Base-by-base conservation (phyloP, 2,329 filamentous ascomycete genomes). In the Colletotrichum sp. region DNA sequence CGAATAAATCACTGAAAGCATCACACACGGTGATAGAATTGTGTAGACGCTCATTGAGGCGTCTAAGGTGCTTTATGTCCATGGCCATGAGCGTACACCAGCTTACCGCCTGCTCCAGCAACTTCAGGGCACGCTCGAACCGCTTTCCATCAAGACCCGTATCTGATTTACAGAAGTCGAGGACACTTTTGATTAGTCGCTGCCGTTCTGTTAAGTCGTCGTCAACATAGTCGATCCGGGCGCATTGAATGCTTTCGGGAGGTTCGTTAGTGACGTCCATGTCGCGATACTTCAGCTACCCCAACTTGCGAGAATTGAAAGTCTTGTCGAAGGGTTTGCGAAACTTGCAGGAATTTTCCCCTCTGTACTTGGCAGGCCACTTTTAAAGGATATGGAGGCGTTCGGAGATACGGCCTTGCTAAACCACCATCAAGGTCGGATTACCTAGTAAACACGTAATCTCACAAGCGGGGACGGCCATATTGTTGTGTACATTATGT, bases 111-210 rank as follows among this genome's bases (percentile, higher is more conserved):
- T 43, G 38, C 38, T 43, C 18, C 38, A 43, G 38, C 2, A 43
- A n/a, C 38, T 43, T n/a, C 9, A 12, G 1, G 9, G 1, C 2
- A 4, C 6, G 4, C 38, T 43, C 0, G 38, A 2, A 12, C 38
- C 38, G 38, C 38, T 3, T 43, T 6, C 18, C 38, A 43, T 4
- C 38, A 43, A 43, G 38, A 43, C 38, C 6, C 0, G 38, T 5
- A 43, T 43, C 38, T 43, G 38, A n/a, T 43, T n/a, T 3, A 4
- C 18, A n/a, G 18, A 1, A 1, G 2, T 3, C 3, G 18, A 43
- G 38, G 9, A 43, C 9, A 12, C 3, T n/a, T 43, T 43, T n/a
- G 5, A 43, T 43, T 3, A 43, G 2, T 43, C 18, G 18, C 38
- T 43, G 38, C 1, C 38, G 38, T 43, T 43, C 38, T 43, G 18